Evolutionary conservation across 495 filamentous ascomycete genomes (phyloP).

Genomic region (Aspergillus carlsbadensis): DNA sequence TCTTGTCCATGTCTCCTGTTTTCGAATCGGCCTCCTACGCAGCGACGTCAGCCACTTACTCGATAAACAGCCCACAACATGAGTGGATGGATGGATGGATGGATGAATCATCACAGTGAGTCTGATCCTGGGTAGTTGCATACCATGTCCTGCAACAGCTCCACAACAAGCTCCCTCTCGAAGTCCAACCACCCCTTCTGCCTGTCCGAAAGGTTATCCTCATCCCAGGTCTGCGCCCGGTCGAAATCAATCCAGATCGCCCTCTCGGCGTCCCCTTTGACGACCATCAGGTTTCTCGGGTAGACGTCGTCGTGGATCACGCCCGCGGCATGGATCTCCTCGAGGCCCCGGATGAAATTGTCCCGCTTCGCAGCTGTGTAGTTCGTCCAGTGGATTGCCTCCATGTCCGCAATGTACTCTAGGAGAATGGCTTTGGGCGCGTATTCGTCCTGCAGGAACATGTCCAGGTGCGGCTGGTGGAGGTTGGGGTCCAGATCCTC

Average conservation of each 20-base stretch:
- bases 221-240: neutral
- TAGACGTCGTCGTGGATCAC: neutral
- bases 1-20: no score
- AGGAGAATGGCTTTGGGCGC: constrained; percentile 25
- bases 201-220: neutral
- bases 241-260: constrained; percentile 10
- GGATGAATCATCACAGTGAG: no score
- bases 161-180: neutral
- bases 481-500: constrained; percentile 15
- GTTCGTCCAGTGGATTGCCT: constrained; percentile 12
- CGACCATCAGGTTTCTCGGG: constrained; percentile 6
- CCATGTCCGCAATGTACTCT: constrained; percentile 25
- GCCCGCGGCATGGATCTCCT: neutral
- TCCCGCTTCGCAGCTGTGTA: constrained; percentile 4
- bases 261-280: constrained; percentile 1
- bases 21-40: no score
- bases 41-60: no score
- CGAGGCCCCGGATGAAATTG: neutral
- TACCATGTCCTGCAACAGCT: neutral
- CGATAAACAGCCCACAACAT: no score
- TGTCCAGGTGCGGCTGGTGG: constrained; percentile 14
- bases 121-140: no score
- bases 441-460: constrained; percentile 18
- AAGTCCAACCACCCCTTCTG: neutral
- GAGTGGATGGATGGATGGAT: no score